These are phyloP conservation scores for Candolleomyces eurysporus DNA, from an alignment of 768 basidiomycete genomes.

Conservation along the genomic window DNA sequence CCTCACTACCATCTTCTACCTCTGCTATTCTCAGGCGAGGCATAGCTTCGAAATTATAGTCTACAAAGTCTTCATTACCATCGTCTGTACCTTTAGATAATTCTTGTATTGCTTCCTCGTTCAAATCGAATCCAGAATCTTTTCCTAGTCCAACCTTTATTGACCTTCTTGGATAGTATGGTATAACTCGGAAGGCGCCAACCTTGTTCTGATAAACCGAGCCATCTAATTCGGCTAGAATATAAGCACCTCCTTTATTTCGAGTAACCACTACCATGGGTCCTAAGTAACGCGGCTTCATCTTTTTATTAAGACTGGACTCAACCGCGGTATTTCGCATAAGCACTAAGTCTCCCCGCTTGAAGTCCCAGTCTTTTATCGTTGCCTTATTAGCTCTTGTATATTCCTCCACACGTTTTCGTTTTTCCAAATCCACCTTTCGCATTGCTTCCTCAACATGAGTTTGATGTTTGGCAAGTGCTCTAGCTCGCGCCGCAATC, in stretches of 20 bases:
- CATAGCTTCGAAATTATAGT: neutral
- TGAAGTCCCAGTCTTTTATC: neutral
- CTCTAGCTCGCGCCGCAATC: neutral
- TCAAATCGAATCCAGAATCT: neutral
- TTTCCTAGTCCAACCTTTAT: neutral
- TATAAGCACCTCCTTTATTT: constrained; percentile 14
- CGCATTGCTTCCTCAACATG: neutral
- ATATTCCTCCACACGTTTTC: neutral
- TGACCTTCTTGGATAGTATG: constrained; percentile 15
- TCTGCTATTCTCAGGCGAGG: neutral
- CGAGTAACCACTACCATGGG: constrained; percentile 21
- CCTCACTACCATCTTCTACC: neutral
- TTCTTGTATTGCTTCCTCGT: neutral
- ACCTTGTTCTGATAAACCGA: constrained; percentile 15
- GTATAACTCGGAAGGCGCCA: constrained; percentile 17
- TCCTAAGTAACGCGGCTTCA: constrained; percentile 21
- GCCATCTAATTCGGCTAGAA: constrained; percentile 23
- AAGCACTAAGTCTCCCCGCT: neutral
- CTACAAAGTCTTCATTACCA: neutral
- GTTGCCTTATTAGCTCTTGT: neutral
- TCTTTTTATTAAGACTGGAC: constrained; percentile 15
- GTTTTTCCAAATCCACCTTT: neutral
- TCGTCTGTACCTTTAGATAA: neutral
- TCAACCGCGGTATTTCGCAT: constrained; percentile 20
- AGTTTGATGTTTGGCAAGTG: neutral